Evolutionary conservation across 495 filamentous ascomycete species (phyloP), one percentile per base, ranked within the genome.

Genomic region (Chaetomium tenue): DNA sequence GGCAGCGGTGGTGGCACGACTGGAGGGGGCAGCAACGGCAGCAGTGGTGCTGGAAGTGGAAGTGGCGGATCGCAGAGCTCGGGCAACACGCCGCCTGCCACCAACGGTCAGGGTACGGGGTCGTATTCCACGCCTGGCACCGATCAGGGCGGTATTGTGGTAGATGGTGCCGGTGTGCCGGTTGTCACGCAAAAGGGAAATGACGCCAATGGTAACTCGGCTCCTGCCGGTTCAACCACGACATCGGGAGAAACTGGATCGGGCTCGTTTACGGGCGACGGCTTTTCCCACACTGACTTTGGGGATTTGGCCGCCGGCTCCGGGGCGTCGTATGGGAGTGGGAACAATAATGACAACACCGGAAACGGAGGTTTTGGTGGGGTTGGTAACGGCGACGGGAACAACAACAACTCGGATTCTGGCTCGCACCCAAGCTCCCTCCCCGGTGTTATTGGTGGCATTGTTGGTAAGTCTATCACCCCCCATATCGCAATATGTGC

Each of bases 401-500:
- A 42, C 5, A 56, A 33, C 61, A 40, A 58, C 44, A 48, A 42
- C 46, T n/a, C 58, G 6, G 30, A 23, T 2, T 61, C 33, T 0
- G 47, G 28, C 26, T 23, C 60, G 16, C 48, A 44, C 2, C 28
- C 67, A 2, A 68, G 61, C 47, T 58, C 69, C 2, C 15, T 70
- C 12, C 61, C 66, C 3, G 71, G 71, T 0, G 66, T 75, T 23
- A 51, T 67, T 0, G 72, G 71, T 5, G 67, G 62, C 11, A 47
- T 73, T 18, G 26, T 73, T 25, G 56, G 72, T 73, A 70, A 9
- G 72, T 66, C 33, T 20, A 26, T 0, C 6, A 28, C 20, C 7
- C 42, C 9, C 22, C 22, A 13, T 44, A 15, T 51, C 26, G 11
- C 33, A 11, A 8, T 23, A 25, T 23, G 2, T 30, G 20, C n/a